A percentile compares a stretch with the other conserved stretches of the same genome.
phyloP scores from a whole-genome alignment of 2,329 filamentous ascomycete species.

The Sclerotinia nivalis region DNA sequence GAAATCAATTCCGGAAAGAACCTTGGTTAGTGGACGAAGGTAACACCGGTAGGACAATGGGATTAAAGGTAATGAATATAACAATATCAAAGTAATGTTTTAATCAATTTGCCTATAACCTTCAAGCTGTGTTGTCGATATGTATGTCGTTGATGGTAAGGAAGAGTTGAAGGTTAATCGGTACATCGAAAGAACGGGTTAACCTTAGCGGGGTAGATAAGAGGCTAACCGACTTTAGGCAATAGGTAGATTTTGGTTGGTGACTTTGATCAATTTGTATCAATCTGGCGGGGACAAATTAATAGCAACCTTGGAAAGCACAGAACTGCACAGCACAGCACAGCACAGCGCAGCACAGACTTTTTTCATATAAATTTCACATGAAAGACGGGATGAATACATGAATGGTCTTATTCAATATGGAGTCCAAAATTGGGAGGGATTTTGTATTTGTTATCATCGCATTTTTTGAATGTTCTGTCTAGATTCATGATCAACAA shows the following conservation, averaged over 20 bases:
- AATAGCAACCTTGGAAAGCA: background rate
- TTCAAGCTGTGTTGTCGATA: constrained; percentile 5
- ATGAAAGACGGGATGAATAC: background rate
- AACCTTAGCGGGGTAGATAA: constrained; percentile 21
- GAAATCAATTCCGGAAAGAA: background rate
- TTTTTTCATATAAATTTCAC: background rate
- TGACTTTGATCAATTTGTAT: background rate
- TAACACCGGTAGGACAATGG: background rate
- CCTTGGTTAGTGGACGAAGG: background rate
- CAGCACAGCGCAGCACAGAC: background rate
- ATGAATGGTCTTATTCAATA: no score
- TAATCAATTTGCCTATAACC: background rate
- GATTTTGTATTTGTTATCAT: no score
- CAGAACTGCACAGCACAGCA: background rate
- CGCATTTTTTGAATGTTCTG: no score
- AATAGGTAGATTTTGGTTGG: background rate
- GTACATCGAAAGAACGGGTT: constrained; percentile 17
- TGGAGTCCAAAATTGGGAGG: no score
- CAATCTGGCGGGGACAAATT: constrained; percentile 1
- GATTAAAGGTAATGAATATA: background rate
- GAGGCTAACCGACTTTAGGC: background rate
- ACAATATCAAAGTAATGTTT: background rate
- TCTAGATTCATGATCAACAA: background rate
- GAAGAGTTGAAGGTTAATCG: background rate
- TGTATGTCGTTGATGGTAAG: background rate